phyloP scores from a whole-genome alignment of 2,329 filamentous ascomycete genomes.

The Apiospora arundinis region DNA sequence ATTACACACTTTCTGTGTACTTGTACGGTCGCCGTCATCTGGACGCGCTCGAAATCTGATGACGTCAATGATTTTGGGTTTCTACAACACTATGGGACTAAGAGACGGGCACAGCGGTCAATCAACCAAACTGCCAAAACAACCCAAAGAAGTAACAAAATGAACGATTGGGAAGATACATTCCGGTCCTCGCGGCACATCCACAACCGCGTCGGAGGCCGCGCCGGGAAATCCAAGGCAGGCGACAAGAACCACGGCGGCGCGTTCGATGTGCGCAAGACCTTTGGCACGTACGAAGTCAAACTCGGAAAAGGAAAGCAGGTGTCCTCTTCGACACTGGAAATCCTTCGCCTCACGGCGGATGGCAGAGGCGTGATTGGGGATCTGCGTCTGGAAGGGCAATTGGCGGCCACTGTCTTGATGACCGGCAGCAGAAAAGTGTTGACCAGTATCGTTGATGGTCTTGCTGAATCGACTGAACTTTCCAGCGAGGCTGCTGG shows the following conservation, averaged over 20 bases:
- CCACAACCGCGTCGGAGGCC: conserved; percentile 32
- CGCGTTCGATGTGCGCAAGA: conserved; percentile 29
- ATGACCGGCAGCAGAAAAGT: conserved; percentile 32
- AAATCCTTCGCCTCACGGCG: conserved; percentile 32
- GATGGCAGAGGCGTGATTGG: conserved; percentile 32
- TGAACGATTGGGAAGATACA: conserved; percentile 34
- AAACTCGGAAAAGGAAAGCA: conserved; percentile 25
- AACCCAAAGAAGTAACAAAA: not conserved
- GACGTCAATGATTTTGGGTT: not conserved
- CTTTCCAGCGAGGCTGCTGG: not conserved
- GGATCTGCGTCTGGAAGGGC: conserved; percentile 22
- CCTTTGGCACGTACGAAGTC: conserved; percentile 31
- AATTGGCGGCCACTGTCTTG: conserved; percentile 28
- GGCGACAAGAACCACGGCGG: conserved; percentile 20
- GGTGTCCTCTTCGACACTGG: conserved; percentile 25
- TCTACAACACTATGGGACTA: not conserved
- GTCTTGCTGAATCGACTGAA: not conserved
- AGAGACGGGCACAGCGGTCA: not conserved
- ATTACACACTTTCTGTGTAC: too few species aligned
- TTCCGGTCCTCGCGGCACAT: conserved; percentile 33
- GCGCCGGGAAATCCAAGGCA: conserved; percentile 22
- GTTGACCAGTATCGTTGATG: conserved; percentile 25
- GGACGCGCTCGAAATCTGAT: not conserved
- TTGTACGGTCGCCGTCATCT: too few species aligned
- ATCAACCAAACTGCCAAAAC: not conserved